Evolutionary conservation across 441 rosid species (phyloP).

Genomic region (Euphorbia celastroides): DNA sequence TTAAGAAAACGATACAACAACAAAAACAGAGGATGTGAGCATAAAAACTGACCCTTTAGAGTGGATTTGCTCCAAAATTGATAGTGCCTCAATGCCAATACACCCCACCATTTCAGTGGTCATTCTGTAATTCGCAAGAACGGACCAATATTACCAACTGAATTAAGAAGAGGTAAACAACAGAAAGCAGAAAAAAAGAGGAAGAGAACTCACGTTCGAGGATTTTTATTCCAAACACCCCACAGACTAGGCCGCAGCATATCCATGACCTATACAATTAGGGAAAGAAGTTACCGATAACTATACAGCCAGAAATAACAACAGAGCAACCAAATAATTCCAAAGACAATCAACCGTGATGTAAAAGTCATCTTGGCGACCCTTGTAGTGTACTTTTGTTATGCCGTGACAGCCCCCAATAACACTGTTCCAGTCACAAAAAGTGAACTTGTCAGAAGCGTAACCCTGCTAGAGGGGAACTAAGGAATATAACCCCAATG

Average conservation of each 20-base stretch:
- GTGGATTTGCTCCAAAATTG: conserved; percentile 69
- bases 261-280: conserved; percentile 59
- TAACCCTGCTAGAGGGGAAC: neutral
- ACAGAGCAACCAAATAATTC: neutral
- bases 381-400: conserved; percentile 62
- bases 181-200: neutral
- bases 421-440: conserved; percentile 30
- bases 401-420: conserved; percentile 75
- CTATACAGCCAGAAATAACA: neutral
- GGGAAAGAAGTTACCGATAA: conserved; percentile 12
- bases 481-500: neutral
- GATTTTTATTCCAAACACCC: conserved; percentile 70
- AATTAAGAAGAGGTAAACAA: neutral
- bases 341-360: conserved; percentile 47
- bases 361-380: conserved; percentile 66
- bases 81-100: conserved; percentile 73
- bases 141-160: conserved; percentile 9
- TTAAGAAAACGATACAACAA: neutral
- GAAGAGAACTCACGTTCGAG: conserved; percentile 43
- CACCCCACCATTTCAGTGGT: conserved; percentile 71
- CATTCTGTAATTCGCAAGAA: conserved; percentile 38
- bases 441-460: conserved; percentile 4
- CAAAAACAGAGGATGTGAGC: neutral
- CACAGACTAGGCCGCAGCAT: conserved; percentile 73
- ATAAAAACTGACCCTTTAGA: conserved; percentile 45